Percentiles rank a stretch among this genome's conserved stretches.
Conservation (phyloP, 2,329 filamentous ascomycete species). For the Paracorniculantispora psalliotae region DNA sequence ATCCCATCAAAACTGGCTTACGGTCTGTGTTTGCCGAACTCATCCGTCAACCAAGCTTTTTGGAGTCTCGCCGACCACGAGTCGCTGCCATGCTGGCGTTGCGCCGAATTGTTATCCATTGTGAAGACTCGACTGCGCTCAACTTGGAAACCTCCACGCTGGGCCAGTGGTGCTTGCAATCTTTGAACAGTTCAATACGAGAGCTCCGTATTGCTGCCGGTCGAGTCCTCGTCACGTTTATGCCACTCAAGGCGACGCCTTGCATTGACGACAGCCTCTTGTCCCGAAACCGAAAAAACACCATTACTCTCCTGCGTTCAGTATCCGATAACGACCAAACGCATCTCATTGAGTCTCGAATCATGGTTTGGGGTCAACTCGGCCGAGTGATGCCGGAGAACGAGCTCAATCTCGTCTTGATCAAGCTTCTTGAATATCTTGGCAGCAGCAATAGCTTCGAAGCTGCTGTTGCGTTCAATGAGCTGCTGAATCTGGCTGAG, state of each 20-base stretch:
- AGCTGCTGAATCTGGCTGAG: constrained; percentile 70
- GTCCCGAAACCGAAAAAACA: constrained; percentile 54
- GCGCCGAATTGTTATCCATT: constrained; percentile 65
- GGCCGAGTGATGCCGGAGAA: constrained; percentile 72
- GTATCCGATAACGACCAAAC: constrained; percentile 65
- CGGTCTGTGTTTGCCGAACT: constrained; percentile 43
- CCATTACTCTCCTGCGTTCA: constrained; percentile 65
- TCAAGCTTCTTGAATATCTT: constrained; percentile 80
- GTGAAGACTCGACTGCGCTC: constrained; percentile 52
- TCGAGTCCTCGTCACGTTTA: constrained; percentile 61
- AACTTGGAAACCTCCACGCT: constrained; percentile 62
- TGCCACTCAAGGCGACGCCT: constrained; percentile 32
- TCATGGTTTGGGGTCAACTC: constrained; percentile 81
- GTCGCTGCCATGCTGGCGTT: constrained; percentile 69
- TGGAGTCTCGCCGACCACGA: constrained; percentile 54
- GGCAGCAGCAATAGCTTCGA: constrained; percentile 77
- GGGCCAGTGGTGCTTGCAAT: constrained; percentile 77
- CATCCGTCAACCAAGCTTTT: constrained; percentile 40
- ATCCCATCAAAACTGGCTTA: constrained; percentile 30
- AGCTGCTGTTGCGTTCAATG: constrained; percentile 76
- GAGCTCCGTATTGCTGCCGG: constrained; percentile 81
- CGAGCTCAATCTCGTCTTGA: constrained; percentile 79
- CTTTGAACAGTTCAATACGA: constrained; percentile 75
- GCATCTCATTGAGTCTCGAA: constrained; percentile 73
- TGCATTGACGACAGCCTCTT: constrained; percentile 23